Conservation (phyloP, 2,329 filamentous ascomycete genomes). For the Neofusicoccum cordaticola region DNA sequence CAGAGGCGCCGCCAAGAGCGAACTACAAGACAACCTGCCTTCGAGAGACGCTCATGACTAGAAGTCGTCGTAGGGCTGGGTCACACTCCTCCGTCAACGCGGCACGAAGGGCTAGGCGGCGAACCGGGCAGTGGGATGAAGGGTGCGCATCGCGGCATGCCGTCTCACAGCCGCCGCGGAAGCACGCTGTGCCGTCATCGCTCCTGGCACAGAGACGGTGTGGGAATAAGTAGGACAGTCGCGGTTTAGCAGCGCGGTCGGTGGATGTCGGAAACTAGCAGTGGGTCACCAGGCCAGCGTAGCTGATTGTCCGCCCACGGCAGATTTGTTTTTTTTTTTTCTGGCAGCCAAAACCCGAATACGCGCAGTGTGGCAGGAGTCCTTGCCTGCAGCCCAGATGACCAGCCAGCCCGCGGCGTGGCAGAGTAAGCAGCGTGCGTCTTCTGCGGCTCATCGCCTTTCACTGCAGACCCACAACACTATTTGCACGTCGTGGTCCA, state of each 20-base stretch:
- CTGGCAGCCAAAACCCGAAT: not conserved
- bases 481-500: not conserved
- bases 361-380: slow-evolving; percentile 2
- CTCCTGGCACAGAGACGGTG: not conserved
- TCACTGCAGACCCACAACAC: slow-evolving; percentile 1
- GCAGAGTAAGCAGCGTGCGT: not conserved
- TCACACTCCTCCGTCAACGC: not conserved
- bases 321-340: not conserved
- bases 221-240: not conserved
- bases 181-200: not conserved
- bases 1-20: not conserved
- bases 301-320: slow-evolving; percentile 1
- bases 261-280: not conserved
- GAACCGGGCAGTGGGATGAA: not conserved
- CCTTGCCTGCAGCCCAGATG: not conserved
- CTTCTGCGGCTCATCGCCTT: slow-evolving; percentile 5
- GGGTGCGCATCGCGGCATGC: not conserved
- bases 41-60: not conserved
- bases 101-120: not conserved
- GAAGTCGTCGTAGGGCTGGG: not conserved
- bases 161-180: not conserved
- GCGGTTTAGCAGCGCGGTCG: not conserved
- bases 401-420: slow-evolving; percentile 4
- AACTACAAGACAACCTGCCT: not conserved
- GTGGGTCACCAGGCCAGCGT: not conserved